Evolutionary conservation across 192 early-diverging fungal species (phyloP).

Genomic region (Podila verticillata): DNA sequence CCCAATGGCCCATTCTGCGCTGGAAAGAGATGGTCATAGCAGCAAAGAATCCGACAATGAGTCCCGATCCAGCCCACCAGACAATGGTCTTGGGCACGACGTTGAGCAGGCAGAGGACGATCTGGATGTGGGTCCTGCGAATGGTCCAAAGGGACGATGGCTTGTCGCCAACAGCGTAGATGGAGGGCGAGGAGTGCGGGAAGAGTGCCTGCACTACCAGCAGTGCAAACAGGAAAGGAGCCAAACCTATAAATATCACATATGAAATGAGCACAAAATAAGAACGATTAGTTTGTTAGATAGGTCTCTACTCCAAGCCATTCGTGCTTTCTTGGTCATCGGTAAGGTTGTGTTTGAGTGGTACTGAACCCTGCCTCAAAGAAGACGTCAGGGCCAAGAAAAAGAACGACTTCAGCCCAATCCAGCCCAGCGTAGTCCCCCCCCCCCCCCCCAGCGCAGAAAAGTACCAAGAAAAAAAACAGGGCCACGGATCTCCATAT

Average conservation of each 20-base stretch:
- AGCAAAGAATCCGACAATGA: slow-evolving; percentile 56
- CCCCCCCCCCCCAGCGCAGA: too few relatives aligned
- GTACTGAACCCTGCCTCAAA: too few relatives aligned
- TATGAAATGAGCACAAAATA: background rate
- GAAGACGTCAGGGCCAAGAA: too few relatives aligned
- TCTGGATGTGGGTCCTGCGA: slow-evolving; percentile 53
- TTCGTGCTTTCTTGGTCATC: too few relatives aligned
- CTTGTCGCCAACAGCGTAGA: slow-evolving; percentile 8
- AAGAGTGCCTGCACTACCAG: slow-evolving; percentile 58
- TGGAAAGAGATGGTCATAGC: slow-evolving; percentile 45
- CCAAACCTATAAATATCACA: slow-evolving; percentile 49
- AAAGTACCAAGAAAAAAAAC: too few relatives aligned
- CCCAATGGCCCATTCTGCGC: slow-evolving; percentile 33
- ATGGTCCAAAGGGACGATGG: slow-evolving; percentile 37
- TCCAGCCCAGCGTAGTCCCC: too few relatives aligned
- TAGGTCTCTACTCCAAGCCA: too few relatives aligned
- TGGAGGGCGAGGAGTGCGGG: background rate
- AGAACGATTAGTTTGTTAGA: too few relatives aligned
- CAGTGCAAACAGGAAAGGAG: slow-evolving; percentile 62
- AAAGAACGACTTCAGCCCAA: too few relatives aligned
- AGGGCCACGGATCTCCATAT: too few relatives aligned
- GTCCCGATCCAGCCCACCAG: slow-evolving; percentile 64
- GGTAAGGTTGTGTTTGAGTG: too few relatives aligned
- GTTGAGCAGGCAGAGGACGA: slow-evolving; percentile 60
- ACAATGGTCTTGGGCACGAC: slow-evolving; percentile 58